Base-by-base conservation (phyloP, 768 basidiomycete species). In the Kwoniella shandongensis region DNA sequence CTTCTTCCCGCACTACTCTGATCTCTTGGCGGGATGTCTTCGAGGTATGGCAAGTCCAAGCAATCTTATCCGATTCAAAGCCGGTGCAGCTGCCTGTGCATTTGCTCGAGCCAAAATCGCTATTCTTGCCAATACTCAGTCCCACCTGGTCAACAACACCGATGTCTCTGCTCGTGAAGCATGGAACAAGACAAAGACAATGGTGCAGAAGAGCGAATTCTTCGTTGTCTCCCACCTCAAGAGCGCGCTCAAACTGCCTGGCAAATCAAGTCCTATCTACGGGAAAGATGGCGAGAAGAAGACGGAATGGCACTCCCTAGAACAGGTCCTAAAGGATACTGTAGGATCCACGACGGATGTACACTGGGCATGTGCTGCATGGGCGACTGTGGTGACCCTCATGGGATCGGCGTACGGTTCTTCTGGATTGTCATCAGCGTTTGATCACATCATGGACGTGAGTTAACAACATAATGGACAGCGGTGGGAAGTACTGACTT, bases 361-460 rank as follows among this genome's bases (percentile, higher is more conserved):
- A 0, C 51, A 64, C 18, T 76, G 75, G 75, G 67, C 70, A 17
- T 74, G 71, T 51, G 62, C 71, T 4, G 60, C 73, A 36, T 76
- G 71, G 71, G 51, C 69, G 5, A 51, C 57, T 5, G 12, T 76
- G 5, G 70, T 74, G 11, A 72, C 58, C 27, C 44, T 74, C 42
- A 66, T 76, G 51, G 75, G 75, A 4, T 57, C 61, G 15, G 40
- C 59, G 7, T 74, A 74, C 53, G 45, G 56, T 32, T 57, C 65
- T 5, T 65, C 66, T 11, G 68, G 65, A 1, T 52, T 69, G 23
- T 54, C 67, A 15, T 46, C 46, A 22, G 54, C 35, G 4, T 59
- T 76, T 32, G 67, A 74, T 44, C 59, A 65, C 29, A 67, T 74
- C 46, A 67, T 76, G 53, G 59, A 70, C 32, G 72, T 75, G 56